Percentiles rank a stretch among this genome's conserved stretches.
Conservation (phyloP, 495 filamentous ascomycete genomes). For the Neurospora tetraspora region DNA sequence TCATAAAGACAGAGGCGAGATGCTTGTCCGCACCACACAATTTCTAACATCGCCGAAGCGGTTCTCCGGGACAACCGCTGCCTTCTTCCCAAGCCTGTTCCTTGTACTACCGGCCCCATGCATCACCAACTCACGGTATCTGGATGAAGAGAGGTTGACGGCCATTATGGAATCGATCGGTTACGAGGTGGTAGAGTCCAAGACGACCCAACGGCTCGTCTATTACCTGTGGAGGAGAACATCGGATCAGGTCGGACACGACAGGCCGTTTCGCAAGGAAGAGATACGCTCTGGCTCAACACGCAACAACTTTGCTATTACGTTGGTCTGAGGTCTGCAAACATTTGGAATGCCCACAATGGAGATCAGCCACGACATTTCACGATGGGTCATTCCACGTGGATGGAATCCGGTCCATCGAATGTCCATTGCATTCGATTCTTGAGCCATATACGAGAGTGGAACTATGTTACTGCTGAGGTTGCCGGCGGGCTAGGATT, state of each 20-base stretch:
- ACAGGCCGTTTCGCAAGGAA: constrained; percentile 43
- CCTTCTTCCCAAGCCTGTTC: constrained; percentile 67
- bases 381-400: not conserved
- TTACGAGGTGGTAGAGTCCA: constrained; percentile 53
- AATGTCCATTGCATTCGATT: not conserved
- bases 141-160: constrained; percentile 61
- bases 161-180: constrained; percentile 70
- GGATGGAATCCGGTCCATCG: not conserved
- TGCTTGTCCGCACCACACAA: constrained; percentile 66
- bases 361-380: not conserved
- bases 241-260: constrained; percentile 10
- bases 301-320: constrained; percentile 84
- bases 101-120: constrained; percentile 85
- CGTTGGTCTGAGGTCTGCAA: constrained; percentile 31
- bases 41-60: constrained; percentile 40
- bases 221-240: constrained; percentile 72
- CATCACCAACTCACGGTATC: constrained; percentile 83
- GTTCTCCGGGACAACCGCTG: constrained; percentile 10
- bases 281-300: constrained; percentile 61
- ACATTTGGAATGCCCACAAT: not conserved
- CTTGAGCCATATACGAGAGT: not conserved
- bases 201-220: constrained; percentile 71
- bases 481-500: not conserved
- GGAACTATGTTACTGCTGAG: not conserved
- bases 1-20: constrained; percentile 64